phyloP scores from a whole-genome alignment of 2,329 filamentous ascomycete genomes.

The Zymoseptoria crescenta region DNA sequence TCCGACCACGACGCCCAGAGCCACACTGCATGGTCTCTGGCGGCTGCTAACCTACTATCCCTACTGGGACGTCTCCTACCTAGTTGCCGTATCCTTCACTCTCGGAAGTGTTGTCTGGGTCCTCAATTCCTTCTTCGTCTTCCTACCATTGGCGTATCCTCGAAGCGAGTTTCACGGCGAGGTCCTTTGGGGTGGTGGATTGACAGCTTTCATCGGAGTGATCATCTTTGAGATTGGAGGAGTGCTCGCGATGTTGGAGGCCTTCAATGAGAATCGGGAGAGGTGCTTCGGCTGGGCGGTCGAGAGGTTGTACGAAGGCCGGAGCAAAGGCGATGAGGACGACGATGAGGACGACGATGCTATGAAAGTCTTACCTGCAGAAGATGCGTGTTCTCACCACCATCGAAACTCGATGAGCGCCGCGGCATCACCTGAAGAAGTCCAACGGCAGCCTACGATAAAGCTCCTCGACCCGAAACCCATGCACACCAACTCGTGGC shows the following conservation, averaged over 20 bases:
- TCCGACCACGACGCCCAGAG: slow-evolving; percentile 27
- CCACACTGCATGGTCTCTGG: slow-evolving; percentile 33
- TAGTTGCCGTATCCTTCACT: slow-evolving; percentile 48
- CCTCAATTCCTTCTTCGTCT: slow-evolving; percentile 55
- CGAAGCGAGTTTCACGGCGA: slow-evolving; percentile 49
- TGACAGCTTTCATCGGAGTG: slow-evolving; percentile 59
- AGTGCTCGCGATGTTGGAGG: slow-evolving; percentile 54
- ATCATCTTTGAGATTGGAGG: slow-evolving; percentile 60
- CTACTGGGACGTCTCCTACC: slow-evolving; percentile 10
- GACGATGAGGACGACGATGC: slow-evolving; percentile 7
- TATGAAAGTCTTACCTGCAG: background rate
- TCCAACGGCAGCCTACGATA: background rate
- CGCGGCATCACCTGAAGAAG: background rate
- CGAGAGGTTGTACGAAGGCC: slow-evolving; percentile 32
- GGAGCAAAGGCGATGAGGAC: slow-evolving; percentile 18
- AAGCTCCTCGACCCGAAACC: background rate
- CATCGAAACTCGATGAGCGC: background rate
- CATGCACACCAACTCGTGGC: background rate
- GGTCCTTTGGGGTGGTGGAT: slow-evolving; percentile 47
- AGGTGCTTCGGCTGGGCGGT: slow-evolving; percentile 65
- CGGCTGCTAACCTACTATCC: slow-evolving; percentile 41
- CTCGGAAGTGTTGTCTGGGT: slow-evolving; percentile 39
- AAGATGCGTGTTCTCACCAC: background rate
- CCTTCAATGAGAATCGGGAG: slow-evolving; percentile 57
- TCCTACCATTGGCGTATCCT: slow-evolving; percentile 45